phyloP scores from a whole-genome alignment of 352 stramenopile genomes.

The Globisporangium acanthophoron region DNA sequence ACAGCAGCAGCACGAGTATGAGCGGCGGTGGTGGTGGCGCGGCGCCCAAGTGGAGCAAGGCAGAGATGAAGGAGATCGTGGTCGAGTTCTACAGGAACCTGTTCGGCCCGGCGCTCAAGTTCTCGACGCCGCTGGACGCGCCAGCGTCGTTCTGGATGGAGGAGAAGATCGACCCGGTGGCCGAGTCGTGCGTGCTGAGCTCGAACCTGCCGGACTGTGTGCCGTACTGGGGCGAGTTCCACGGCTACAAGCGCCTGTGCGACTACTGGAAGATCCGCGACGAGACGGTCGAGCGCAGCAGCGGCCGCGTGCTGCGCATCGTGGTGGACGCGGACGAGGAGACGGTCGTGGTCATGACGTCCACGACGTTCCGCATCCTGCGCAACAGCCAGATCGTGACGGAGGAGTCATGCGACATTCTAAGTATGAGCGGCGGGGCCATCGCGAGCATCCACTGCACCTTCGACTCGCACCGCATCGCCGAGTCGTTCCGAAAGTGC shows the following conservation, averaged over 20 bases:
- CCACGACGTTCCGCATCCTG: constrained; percentile 82
- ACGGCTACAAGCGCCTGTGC: constrained; percentile 82
- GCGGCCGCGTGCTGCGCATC: constrained; percentile 75
- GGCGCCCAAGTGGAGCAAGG: constrained; percentile 46
- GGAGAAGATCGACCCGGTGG: constrained; percentile 73
- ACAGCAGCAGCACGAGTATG: constrained; percentile 19
- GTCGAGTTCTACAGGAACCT: constrained; percentile 78
- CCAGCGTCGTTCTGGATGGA: constrained; percentile 83
- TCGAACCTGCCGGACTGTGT: constrained; percentile 83
- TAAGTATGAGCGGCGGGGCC: constrained; percentile 63
- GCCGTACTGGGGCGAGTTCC: constrained; percentile 86
- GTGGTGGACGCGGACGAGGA: constrained; percentile 83
- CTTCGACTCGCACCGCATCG: constrained; percentile 83
- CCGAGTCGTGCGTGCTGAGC: constrained; percentile 67
- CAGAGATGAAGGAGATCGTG: constrained; percentile 74
- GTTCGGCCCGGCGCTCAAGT: constrained; percentile 72
- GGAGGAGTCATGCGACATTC: constrained; percentile 83
- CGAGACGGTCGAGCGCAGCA: constrained; percentile 79
- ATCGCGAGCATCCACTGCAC: constrained; percentile 86
- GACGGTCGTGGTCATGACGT: constrained; percentile 85
- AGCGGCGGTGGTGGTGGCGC: constrained; percentile 12
- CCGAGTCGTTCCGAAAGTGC: constrained; percentile 82
- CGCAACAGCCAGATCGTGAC: constrained; percentile 84
- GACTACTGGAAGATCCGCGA: constrained; percentile 88
- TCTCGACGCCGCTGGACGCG: constrained; percentile 69